phyloP scores from a whole-genome alignment of 257 asterid genomes.

The Nemophila menziesii region DNA sequence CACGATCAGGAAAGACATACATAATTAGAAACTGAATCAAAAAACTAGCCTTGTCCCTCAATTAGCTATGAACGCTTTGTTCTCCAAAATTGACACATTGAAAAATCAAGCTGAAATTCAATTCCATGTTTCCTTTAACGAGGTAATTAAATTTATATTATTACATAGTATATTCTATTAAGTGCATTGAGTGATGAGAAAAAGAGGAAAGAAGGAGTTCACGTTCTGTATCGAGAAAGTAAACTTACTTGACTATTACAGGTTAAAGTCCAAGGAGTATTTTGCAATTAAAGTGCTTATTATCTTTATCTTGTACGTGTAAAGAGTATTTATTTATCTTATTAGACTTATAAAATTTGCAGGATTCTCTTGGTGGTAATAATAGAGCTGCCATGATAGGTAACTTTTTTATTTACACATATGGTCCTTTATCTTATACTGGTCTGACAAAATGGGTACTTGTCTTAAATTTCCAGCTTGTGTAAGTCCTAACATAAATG shows the following conservation, averaged over 20 bases:
- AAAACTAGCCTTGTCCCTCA: slow-evolving; percentile 79
- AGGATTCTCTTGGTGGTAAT: slow-evolving; percentile 99
- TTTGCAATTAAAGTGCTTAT: slow-evolving; percentile 1
- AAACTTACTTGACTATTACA: slow-evolving; percentile 97
- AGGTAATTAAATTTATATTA: too few species aligned
- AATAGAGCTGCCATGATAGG: slow-evolving; percentile 99
- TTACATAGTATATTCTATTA: too few species aligned
- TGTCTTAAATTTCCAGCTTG: slow-evolving; percentile 55
- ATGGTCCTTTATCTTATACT: too few species aligned
- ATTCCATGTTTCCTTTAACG: slow-evolving; percentile 84
- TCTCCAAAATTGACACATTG: slow-evolving; percentile 70
- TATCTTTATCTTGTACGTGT: not conserved
- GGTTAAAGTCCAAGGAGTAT: slow-evolving; percentile 31
- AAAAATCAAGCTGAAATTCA: slow-evolving; percentile 88
- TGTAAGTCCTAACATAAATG: slow-evolving; percentile 97
- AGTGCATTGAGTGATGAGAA: slow-evolving; percentile 99
- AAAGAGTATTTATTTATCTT: not conserved
- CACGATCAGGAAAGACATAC: slow-evolving; percentile 96
- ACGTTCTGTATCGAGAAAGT: slow-evolving; percentile 95
- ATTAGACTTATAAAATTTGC: slow-evolving; percentile 21
- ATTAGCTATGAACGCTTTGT: slow-evolving; percentile 78
- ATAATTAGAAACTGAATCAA: slow-evolving; percentile 87
- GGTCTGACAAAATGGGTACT: not conserved
- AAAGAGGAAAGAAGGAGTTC: slow-evolving; percentile 88
- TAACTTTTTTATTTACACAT: slow-evolving; percentile 14